Evolutionary conservation across 768 basidiomycete species (phyloP).

Genomic region (Suillus subluteus): DNA sequence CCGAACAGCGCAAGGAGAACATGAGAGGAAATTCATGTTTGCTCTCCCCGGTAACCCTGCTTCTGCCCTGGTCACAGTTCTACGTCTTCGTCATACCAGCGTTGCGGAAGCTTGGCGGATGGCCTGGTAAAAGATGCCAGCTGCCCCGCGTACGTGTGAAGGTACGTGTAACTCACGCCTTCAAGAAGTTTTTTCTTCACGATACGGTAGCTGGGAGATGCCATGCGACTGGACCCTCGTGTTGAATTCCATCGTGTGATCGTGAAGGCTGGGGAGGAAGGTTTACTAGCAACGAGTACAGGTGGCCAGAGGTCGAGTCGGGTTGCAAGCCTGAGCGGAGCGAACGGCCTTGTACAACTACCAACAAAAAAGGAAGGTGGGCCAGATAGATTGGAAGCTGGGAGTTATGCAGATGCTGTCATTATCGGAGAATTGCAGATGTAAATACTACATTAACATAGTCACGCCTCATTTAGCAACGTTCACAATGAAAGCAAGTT

Average conservation of each 20-base stretch:
- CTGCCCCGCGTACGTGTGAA: constrained; percentile 66
- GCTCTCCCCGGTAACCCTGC: constrained; percentile 91
- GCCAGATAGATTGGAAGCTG: constrained; percentile 47
- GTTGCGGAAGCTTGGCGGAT: constrained; percentile 72
- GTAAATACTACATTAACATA: constrained; percentile 11
- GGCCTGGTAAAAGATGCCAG: constrained; percentile 52
- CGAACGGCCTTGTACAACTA: constrained; percentile 77
- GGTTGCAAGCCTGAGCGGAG: constrained; percentile 77
- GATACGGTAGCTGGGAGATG: constrained; percentile 50
- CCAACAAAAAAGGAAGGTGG: constrained; percentile 47
- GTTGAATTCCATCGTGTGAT: constrained; percentile 84
- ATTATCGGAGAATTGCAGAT: constrained; percentile 68
- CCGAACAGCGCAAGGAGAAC: constrained; percentile 42
- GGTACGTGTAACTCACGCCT: constrained; percentile 42
- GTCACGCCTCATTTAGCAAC: background rate
- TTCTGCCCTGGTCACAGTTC: constrained; percentile 84
- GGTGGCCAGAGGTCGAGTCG: constrained; percentile 88
- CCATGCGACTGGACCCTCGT: constrained; percentile 72
- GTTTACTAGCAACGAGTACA: constrained; percentile 73
- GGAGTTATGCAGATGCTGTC: constrained; percentile 61
- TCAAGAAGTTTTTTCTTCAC: background rate
- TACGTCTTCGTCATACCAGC: constrained; percentile 85
- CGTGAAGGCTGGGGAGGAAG: constrained; percentile 46
- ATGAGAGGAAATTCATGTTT: constrained; percentile 66
- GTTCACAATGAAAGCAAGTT: background rate